These are phyloP conservation scores for Trypanosoma theileri DNA, from an alignment of 208 protist genomes.

Conservation along the genomic window DNA sequence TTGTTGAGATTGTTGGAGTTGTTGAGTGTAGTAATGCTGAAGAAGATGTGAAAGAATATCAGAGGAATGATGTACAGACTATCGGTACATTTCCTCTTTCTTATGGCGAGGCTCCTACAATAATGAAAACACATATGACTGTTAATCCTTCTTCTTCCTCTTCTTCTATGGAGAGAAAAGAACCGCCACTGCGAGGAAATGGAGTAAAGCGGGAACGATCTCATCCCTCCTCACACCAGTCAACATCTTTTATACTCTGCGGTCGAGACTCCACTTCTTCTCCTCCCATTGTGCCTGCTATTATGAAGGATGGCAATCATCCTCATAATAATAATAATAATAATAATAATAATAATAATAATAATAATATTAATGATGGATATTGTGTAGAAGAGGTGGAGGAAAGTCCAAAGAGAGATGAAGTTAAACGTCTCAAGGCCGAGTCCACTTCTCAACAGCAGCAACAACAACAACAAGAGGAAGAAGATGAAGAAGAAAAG, in stretches of 20 bases:
- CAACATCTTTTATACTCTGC: constrained; percentile 7
- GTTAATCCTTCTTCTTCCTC: neutral
- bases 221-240: neutral
- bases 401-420: neutral
- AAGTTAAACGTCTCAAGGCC: neutral
- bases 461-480: no score
- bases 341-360: constrained; percentile 3
- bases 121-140: no score
- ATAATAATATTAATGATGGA: neutral
- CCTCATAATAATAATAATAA: no score
- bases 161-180: neutral
- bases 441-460: neutral
- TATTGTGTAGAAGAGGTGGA: neutral
- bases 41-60: no score
- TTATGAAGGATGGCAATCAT: no score
- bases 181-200: neutral
- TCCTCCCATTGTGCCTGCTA: neutral
- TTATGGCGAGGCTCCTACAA: no score
- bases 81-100: no score
- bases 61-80: no score
- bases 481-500: no score
- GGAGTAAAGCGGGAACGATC: constrained; percentile 13
- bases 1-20: no score
- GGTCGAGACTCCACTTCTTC: neutral
- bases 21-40: no score